Evolutionary conservation across 805 yeast genomes (phyloP), one percentile per base, ranked within the genome.

Genomic region (Komagataella pastoris): DNA sequence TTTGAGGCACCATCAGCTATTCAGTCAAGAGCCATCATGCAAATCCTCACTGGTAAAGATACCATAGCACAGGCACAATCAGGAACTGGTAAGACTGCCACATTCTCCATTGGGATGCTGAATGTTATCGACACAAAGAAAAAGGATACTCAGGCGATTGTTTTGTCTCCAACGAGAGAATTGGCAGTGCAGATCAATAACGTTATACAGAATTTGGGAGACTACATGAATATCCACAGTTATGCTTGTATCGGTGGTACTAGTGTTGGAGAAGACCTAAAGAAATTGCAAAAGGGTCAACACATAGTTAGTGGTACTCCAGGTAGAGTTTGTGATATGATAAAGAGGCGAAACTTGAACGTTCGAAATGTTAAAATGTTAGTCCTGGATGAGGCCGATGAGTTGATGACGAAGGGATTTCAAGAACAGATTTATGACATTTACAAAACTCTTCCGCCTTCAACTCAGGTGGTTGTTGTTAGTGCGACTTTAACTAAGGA

Each of bases 221-320:
- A 81, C 70, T 88, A 86, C 76, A 81, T 93, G 84, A 83, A 88
- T 64, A 79, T 91, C 55, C 81, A 84, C 57, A 90, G 93, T 62
- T 97, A 93, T 68, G 97, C 98, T 51, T 91, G 96, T 71, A 88
- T 93, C 64, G 99, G 99, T 71, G 99, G 99, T 68, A 91, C 95
- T 56, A 79, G 88, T 55, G 79, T 88, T 67, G 81, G 82, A 55
- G 93, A 89, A 58, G 99, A 93, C 74, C 76, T 86, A 58, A 85
- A 83, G 68, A 88, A 86, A 58, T 79, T 93, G 67, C 77, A 79
- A 63, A 79, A 80, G 57, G 96, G 95, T 59, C 95, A 86, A 58
- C 97, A 91, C 73, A 79, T 91, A 54, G 95, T 93, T 54, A 91
- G 89, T 62, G 99, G 98, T 66, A 93, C 99, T 54, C 99, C 99